A percentile compares a stretch with the other conserved stretches of the same genome.
These are phyloP conservation scores for Beauveria varroae DNA, from an alignment of 2,329 filamentous ascomycete species.

Conservation along the genomic window DNA sequence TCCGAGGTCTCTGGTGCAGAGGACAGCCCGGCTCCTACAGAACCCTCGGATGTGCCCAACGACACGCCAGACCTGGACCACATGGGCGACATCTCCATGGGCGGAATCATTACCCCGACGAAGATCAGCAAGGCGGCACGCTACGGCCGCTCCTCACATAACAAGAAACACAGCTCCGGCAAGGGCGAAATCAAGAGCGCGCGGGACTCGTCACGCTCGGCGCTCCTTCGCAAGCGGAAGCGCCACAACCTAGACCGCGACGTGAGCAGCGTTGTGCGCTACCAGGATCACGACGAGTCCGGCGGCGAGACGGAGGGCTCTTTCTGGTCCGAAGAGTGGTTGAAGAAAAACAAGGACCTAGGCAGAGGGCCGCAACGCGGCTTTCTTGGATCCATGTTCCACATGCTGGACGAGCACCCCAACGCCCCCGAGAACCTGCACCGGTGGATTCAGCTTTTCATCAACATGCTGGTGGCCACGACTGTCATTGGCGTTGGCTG, in stretches of 20 bases:
- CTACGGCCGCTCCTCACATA: conserved; percentile 33
- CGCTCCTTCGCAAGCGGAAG: conserved; percentile 47
- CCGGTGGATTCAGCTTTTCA: conserved; percentile 50
- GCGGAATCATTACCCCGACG: conserved; percentile 36
- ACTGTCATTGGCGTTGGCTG: conserved; percentile 59
- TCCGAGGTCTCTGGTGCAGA: conserved; percentile 53
- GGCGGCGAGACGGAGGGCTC: conserved; percentile 43
- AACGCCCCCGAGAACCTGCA: conserved; percentile 52
- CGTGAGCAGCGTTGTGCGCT: conserved; percentile 41
- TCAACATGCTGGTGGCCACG: conserved; percentile 56
- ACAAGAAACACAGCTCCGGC: conserved; percentile 42
- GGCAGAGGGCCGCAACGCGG: conserved; percentile 15
- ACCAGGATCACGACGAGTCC: conserved; percentile 36
- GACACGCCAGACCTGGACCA: conserved; percentile 46
- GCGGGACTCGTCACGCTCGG: conserved; percentile 28
- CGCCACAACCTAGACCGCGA: conserved; percentile 44
- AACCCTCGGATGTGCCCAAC: conserved; percentile 44
- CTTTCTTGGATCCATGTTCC: conserved; percentile 38
- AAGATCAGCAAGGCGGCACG: conserved; percentile 39
- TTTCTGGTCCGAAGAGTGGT: conserved; percentile 17
- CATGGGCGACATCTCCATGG: conserved; percentile 32
- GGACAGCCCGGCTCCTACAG: conserved; percentile 52
- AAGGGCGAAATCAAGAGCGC: conserved; percentile 56
- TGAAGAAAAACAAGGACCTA: conserved; percentile 19
- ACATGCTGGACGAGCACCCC: conserved; percentile 48